phyloP scores from a whole-genome alignment of 345 rosid genomes.

The Salix dunnii region DNA sequence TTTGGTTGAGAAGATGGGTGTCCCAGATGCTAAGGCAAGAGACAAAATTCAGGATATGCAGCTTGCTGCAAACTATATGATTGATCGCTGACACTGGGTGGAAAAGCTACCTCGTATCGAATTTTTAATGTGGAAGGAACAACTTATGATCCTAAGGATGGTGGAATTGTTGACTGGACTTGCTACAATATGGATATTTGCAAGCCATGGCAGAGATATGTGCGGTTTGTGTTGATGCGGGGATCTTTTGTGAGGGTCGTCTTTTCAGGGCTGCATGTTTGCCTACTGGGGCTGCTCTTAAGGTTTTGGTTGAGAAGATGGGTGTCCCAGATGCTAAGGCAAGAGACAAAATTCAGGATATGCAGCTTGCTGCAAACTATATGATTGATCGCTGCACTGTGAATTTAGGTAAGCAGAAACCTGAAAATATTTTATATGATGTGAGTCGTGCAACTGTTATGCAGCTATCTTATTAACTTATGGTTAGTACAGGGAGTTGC shows the following conservation, averaged over 20 bases:
- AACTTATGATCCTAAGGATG: constrained; percentile 94
- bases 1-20: constrained; percentile 89
- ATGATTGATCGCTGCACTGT: constrained; percentile 58
- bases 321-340: constrained; percentile 60
- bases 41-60: constrained; percentile 46
- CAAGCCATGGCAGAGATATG: constrained; percentile 80
- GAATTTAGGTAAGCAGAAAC: constrained; percentile 51
- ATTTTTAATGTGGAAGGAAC: constrained; percentile 78
- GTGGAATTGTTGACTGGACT: constrained; percentile 81
- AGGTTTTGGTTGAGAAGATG: constrained; percentile 91
- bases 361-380: constrained; percentile 51
- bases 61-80: constrained; percentile 55
- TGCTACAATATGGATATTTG: constrained; percentile 78
- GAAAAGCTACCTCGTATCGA: constrained; percentile 48
- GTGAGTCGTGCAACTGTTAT: neutral
- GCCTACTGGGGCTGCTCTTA: constrained; percentile 96
- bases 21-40: constrained; percentile 52
- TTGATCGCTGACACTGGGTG: constrained; percentile 78
- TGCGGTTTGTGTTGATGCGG: constrained; percentile 89
- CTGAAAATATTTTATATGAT: neutral
- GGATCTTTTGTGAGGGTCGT: constrained; percentile 64
- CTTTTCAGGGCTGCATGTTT: constrained; percentile 80
- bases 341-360: constrained; percentile 45
- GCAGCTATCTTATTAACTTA: constrained; percentile 5
- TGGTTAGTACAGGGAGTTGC: constrained; percentile 49